phyloP scores from a whole-genome alignment of 2,329 filamentous ascomycete genomes.

The Myrmaecium sp. region DNA sequence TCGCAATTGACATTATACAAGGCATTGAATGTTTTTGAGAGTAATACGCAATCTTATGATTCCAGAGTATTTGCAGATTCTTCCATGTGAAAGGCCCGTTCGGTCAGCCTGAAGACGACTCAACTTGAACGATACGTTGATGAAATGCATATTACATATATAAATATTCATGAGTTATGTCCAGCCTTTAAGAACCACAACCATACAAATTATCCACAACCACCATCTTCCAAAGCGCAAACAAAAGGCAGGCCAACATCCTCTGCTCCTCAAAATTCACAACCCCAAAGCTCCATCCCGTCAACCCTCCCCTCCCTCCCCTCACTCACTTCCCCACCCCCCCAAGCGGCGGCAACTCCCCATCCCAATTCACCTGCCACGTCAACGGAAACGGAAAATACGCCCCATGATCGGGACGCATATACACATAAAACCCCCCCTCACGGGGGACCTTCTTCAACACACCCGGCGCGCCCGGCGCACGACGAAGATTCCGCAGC shows the following conservation, averaged over 20 bases:
- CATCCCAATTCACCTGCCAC: constrained; percentile 8
- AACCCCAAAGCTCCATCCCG: too few species aligned
- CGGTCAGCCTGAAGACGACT: too few species aligned
- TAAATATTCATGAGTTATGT: background rate
- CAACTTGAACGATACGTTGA: too few species aligned
- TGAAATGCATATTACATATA: too few species aligned
- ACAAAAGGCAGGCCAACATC: constrained; percentile 1
- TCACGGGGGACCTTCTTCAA: constrained; percentile 44
- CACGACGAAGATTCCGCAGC: constrained; percentile 42
- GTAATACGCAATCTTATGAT: too few species aligned
- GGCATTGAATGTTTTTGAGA: too few species aligned
- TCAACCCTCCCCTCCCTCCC: constrained; percentile 4
- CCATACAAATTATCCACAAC: background rate
- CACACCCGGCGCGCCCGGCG: constrained; percentile 45
- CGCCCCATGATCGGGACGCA: constrained; percentile 8
- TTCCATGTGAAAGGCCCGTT: too few species aligned
- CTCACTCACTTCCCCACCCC: constrained; percentile 3
- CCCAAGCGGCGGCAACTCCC: constrained; percentile 5
- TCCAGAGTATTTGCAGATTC: too few species aligned
- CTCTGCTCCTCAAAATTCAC: too few species aligned
- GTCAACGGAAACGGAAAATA: constrained; percentile 10
- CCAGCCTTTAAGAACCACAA: background rate
- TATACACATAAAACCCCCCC: constrained; percentile 8
- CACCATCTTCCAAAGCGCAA: background rate
- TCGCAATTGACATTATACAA: too few species aligned